Conservation (phyloP, 805 yeast species). For the Candida argentea region DNA sequence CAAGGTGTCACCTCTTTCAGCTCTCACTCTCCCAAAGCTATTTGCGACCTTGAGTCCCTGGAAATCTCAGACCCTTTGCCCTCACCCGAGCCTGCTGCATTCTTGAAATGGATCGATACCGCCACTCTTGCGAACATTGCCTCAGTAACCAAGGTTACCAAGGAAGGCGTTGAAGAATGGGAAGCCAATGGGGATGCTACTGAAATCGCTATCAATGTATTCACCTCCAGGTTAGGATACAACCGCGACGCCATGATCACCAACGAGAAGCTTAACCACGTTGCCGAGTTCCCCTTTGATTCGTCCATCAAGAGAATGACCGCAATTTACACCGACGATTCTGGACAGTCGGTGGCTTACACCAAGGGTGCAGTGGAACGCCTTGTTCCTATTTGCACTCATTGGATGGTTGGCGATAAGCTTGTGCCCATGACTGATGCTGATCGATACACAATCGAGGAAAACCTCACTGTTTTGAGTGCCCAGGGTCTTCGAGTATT, state of each 20-base stretch:
- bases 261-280: slow-evolving; percentile 8
- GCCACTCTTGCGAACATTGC: slow-evolving; percentile 34
- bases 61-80: slow-evolving; percentile 24
- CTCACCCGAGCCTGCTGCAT: slow-evolving; percentile 11
- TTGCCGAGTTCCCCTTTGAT: slow-evolving; percentile 23
- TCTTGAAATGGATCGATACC: slow-evolving; percentile 17
- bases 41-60: slow-evolving; percentile 23
- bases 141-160: slow-evolving; percentile 11
- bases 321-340: slow-evolving; percentile 10
- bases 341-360: slow-evolving; percentile 5
- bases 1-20: slow-evolving; percentile 31
- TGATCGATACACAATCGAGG: slow-evolving; percentile 12
- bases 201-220: slow-evolving; percentile 25
- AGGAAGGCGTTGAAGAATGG: slow-evolving; percentile 23
- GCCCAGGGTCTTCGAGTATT: slow-evolving; percentile 22
- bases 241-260: slow-evolving; percentile 12
- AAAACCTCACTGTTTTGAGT: slow-evolving; percentile 17
- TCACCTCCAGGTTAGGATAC: slow-evolving; percentile 16
- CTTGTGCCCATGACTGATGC: slow-evolving; percentile 11
- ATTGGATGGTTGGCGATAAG: slow-evolving; percentile 10
- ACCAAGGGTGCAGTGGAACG: slow-evolving; percentile 28
- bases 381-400: slow-evolving; percentile 13
- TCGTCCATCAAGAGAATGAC: slow-evolving; percentile 25
- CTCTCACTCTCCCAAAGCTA: slow-evolving; percentile 17
- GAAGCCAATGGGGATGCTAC: slow-evolving; percentile 30